These are phyloP conservation scores for Rhodocollybia butyracea DNA, from an alignment of 768 basidiomycete genomes.

Conservation along the genomic window DNA sequence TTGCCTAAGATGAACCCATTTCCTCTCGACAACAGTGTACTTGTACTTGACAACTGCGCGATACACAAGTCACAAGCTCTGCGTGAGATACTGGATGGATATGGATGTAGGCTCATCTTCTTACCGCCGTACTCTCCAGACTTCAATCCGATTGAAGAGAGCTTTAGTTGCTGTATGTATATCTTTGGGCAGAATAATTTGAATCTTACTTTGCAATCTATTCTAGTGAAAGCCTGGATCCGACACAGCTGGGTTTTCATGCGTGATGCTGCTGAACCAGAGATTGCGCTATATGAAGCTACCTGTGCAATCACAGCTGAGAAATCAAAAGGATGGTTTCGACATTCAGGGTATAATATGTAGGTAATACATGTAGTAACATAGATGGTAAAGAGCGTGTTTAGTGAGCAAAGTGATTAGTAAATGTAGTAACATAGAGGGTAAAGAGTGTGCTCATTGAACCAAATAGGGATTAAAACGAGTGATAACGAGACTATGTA, in stretches of 20 bases:
- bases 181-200: neutral
- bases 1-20: slow-evolving; percentile 23
- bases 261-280: slow-evolving; percentile 10
- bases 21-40: slow-evolving; percentile 19
- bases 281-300: slow-evolving; percentile 18
- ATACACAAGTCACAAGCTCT: slow-evolving; percentile 23
- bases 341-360: slow-evolving; percentile 17
- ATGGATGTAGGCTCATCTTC: slow-evolving; percentile 22
- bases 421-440: too few relatives aligned
- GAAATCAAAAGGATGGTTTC: slow-evolving; percentile 25
- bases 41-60: slow-evolving; percentile 28
- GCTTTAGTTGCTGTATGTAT: slow-evolving; percentile 22
- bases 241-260: slow-evolving; percentile 12
- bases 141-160: slow-evolving; percentile 33
- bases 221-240: slow-evolving; percentile 24
- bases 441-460: too few relatives aligned
- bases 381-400: neutral
- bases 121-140: slow-evolving; percentile 34
- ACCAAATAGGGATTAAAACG: too few relatives aligned
- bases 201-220: too few relatives aligned
- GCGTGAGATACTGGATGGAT: slow-evolving; percentile 18
- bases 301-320: slow-evolving; percentile 20
- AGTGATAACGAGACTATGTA: too few relatives aligned
- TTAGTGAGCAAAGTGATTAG: neutral
- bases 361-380: neutral